Percentiles rank a stretch among this genome's conserved stretches.
These are phyloP conservation scores for Ploettnerulaceae sp. DNA, from an alignment of 2,329 filamentous ascomycete genomes.

Conservation along the genomic window DNA sequence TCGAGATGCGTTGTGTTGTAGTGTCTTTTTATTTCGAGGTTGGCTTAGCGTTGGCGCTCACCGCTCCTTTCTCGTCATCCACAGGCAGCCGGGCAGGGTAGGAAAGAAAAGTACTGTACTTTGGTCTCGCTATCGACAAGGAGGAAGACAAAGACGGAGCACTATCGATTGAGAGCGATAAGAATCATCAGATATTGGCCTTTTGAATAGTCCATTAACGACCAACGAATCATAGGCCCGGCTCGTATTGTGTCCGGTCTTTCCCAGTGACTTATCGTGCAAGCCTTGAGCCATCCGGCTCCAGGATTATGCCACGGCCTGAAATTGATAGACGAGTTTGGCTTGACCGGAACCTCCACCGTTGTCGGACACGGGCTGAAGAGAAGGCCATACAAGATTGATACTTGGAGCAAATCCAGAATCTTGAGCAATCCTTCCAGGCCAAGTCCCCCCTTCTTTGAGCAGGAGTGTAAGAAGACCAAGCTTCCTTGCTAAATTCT, in stretches of 20 bases:
- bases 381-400: no score
- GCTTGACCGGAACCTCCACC: conserved; percentile 1
- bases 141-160: neutral
- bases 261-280: neutral
- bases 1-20: neutral
- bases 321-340: neutral
- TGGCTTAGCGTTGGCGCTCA: conserved; percentile 2
- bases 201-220: neutral
- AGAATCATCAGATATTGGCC: neutral
- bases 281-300: conserved; percentile 1
- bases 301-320: neutral
- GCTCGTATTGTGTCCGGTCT: neutral
- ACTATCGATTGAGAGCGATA: neutral
- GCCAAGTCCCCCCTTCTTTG: no score
- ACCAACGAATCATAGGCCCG: neutral
- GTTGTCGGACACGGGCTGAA: conserved; percentile 5
- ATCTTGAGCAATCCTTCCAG: neutral
- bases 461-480: neutral
- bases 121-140: neutral
- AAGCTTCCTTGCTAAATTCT: no score
- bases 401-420: neutral
- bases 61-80: conserved; percentile 6
- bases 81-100: conserved; percentile 1
- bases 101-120: no score
- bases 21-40: neutral